phyloP scores from a whole-genome alignment of 2,329 filamentous ascomycete species.

The Paradendryphiella salina region DNA sequence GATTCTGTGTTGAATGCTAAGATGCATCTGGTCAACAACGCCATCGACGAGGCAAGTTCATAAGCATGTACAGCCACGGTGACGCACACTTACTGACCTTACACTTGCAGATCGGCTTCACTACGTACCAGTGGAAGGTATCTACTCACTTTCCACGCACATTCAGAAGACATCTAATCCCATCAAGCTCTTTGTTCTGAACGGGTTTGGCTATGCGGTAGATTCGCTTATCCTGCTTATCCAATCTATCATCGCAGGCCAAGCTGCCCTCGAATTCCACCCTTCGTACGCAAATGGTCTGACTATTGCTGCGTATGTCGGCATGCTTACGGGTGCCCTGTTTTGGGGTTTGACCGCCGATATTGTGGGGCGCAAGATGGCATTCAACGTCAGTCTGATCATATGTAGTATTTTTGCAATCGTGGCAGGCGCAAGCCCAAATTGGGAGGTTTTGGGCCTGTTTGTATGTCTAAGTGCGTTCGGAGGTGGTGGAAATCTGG shows the following conservation, averaged over 20 bases:
- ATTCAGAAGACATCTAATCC: background rate
- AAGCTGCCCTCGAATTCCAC: conserved; percentile 63
- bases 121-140: conserved; percentile 50
- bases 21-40: conserved; percentile 70
- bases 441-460: conserved; percentile 65
- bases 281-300: conserved; percentile 60
- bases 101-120: conserved; percentile 8
- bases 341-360: conserved; percentile 72
- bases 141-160: conserved; percentile 21
- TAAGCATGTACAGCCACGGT: background rate
- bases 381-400: conserved; percentile 69
- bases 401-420: conserved; percentile 65
- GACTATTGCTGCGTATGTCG: conserved; percentile 64
- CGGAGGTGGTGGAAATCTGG: conserved; percentile 65
- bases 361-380: conserved; percentile 67
- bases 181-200: conserved; percentile 58
- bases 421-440: conserved; percentile 67
- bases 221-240: conserved; percentile 62
- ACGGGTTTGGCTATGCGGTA: conserved; percentile 64
- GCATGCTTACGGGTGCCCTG: conserved; percentile 61
- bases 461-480: conserved; percentile 67
- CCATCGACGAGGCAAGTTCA: conserved; percentile 17
- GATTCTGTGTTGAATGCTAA: conserved; percentile 67
- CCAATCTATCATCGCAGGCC: conserved; percentile 64
- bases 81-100: background rate